phyloP scores from a whole-genome alignment of 441 rosid species.

The Omphalea diandra region DNA sequence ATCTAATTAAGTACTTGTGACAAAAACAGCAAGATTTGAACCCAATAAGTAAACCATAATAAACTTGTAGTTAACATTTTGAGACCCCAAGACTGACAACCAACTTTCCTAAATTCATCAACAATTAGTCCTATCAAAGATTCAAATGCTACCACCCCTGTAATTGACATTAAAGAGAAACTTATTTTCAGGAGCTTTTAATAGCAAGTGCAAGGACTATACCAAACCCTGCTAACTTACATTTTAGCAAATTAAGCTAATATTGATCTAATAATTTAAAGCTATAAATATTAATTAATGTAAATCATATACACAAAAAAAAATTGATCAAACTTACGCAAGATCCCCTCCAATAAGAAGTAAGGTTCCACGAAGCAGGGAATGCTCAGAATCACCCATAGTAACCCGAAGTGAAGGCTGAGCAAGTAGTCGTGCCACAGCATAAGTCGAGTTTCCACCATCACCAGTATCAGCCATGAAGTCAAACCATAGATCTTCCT shows the following conservation, averaged over 20 bases:
- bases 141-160: neutral
- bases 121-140: slow-evolving; percentile 6
- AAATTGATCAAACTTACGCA: slow-evolving; percentile 76
- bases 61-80: neutral
- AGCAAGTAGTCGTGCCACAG: slow-evolving; percentile 86
- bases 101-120: neutral
- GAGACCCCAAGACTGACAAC: neutral
- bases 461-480: slow-evolving; percentile 99
- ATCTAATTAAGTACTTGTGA: neutral
- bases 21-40: slow-evolving; percentile 5
- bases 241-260: slow-evolving; percentile 4
- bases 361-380: slow-evolving; percentile 70
- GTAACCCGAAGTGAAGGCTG: slow-evolving; percentile 61
- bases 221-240: neutral
- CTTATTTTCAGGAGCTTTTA: neutral
- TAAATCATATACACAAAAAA: slow-evolving; percentile 1
- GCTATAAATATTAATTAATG: slow-evolving; percentile 6
- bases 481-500: slow-evolving; percentile 91
- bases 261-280: slow-evolving; percentile 5
- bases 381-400: slow-evolving; percentile 40
- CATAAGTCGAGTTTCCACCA: slow-evolving; percentile 96
- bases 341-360: slow-evolving; percentile 99
- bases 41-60: neutral
- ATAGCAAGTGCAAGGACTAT: neutral
- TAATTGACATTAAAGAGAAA: neutral